phyloP scores from a whole-genome alignment of 192 early-diverging fungal species.

The Podila epigama region DNA sequence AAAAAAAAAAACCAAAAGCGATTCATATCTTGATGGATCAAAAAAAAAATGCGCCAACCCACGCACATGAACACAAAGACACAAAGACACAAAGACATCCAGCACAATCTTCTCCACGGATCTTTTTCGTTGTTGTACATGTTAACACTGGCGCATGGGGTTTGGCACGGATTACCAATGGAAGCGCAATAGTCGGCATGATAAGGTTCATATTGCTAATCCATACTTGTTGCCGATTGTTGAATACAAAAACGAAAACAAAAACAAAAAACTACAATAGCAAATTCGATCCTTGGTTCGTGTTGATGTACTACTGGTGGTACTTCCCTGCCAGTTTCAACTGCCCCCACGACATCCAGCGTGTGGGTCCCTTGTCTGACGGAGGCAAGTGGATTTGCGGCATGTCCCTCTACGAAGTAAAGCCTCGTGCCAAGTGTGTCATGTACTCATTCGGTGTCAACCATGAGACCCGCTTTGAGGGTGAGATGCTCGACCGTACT shows the following conservation, averaged over 20 bases:
- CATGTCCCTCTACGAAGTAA: slow-evolving; percentile 31
- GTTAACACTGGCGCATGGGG: too few species aligned
- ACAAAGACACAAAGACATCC: too few species aligned
- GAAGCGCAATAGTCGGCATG: too few species aligned
- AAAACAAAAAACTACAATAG: slow-evolving; percentile 4
- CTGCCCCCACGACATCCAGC: slow-evolving; percentile 41
- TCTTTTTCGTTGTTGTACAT: too few species aligned
- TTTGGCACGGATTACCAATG: too few species aligned
- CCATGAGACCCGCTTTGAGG: slow-evolving; percentile 36
- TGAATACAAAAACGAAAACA: not conserved
- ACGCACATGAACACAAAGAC: too few species aligned
- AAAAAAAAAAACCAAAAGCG: too few species aligned
- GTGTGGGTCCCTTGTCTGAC: slow-evolving; percentile 39
- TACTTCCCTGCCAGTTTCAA: slow-evolving; percentile 42
- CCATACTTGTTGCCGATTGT: not conserved
- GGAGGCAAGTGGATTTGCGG: slow-evolving; percentile 43
- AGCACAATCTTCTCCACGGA: too few species aligned
- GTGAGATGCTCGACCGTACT: slow-evolving; percentile 36
- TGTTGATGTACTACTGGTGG: slow-evolving; percentile 30
- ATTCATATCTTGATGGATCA: too few species aligned
- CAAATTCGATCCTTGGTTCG: slow-evolving; percentile 15
- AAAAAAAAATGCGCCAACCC: too few species aligned
- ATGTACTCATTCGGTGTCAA: slow-evolving; percentile 47
- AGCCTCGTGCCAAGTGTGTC: slow-evolving; percentile 35
- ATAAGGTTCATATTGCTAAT: too few species aligned